Percentiles rank a stretch among this genome's conserved stretches.
Evolutionary conservation across 768 basidiomycete species (phyloP).

Genomic region (Amanita phalloides): DNA sequence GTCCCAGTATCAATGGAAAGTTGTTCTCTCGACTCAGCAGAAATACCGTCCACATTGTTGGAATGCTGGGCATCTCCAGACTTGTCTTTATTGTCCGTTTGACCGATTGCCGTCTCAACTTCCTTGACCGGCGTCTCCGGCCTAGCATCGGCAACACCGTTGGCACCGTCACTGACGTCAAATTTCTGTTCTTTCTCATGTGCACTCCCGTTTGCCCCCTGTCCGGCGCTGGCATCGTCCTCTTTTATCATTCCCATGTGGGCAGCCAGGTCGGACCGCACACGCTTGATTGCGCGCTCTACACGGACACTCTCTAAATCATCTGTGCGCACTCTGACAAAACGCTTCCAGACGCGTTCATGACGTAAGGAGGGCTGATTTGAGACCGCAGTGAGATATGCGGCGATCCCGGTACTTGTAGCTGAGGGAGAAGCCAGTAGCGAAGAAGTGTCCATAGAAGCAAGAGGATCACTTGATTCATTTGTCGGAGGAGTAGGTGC

Average conservation of each 20-base stretch:
- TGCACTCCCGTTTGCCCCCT: neutral
- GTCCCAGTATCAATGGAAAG: slow-evolving; percentile 16
- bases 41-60: neutral
- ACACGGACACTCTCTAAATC: slow-evolving; percentile 82
- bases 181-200: neutral
- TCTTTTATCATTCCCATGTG: slow-evolving; percentile 31
- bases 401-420: slow-evolving; percentile 57
- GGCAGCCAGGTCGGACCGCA: slow-evolving; percentile 73
- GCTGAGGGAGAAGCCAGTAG: slow-evolving; percentile 28
- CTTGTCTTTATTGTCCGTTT: neutral
- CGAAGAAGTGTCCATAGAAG: slow-evolving; percentile 12
- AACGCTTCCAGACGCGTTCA: slow-evolving; percentile 71
- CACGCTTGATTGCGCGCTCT: slow-evolving; percentile 82
- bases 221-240: neutral
- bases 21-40: slow-evolving; percentile 18
- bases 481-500: slow-evolving; percentile 34
- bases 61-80: neutral
- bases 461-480: slow-evolving; percentile 57
- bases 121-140: neutral
- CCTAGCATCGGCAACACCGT: neutral
- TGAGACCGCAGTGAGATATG: slow-evolving; percentile 72
- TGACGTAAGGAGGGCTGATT: slow-evolving; percentile 55
- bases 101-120: neutral
- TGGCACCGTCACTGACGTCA: neutral
- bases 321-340: slow-evolving; percentile 77